Conservation (phyloP, 768 basidiomycete species). For the Tulasnella sp. region DNA sequence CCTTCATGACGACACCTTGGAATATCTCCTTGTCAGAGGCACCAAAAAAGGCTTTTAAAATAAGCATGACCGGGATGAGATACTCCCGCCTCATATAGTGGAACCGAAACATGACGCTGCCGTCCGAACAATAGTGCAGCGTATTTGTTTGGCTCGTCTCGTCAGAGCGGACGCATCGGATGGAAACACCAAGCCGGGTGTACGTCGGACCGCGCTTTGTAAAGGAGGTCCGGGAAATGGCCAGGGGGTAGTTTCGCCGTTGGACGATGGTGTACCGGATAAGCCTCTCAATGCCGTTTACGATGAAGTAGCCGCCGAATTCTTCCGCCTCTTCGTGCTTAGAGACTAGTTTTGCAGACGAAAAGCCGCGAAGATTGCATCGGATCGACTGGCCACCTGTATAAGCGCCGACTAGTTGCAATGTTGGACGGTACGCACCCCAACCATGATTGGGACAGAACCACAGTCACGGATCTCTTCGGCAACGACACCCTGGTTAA, state of each 20-base stretch:
- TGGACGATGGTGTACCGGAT: conserved; percentile 96
- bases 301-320: conserved; percentile 96
- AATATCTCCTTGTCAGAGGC: conserved; percentile 95
- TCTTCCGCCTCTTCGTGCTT: conserved; percentile 96
- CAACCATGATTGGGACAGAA: conserved; percentile 90
- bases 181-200: conserved; percentile 87
- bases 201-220: conserved; percentile 88
- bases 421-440: conserved; percentile 42
- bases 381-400: conserved; percentile 66
- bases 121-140: conserved; percentile 94
- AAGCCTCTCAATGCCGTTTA: conserved; percentile 98
- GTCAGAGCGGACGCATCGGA: conserved; percentile 87
- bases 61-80: conserved; percentile 91
- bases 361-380: conserved; percentile 79
- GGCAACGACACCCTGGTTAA: conserved; percentile 56
- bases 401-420: no score
- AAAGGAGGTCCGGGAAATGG: conserved; percentile 84
- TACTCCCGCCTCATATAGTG: conserved; percentile 98
- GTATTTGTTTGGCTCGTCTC: conserved; percentile 90
- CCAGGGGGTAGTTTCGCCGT: conserved; percentile 88
- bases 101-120: conserved; percentile 93
- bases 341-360: conserved; percentile 73
- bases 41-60: conserved; percentile 83
- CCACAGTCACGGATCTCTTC: conserved; percentile 75
- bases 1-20: conserved; percentile 90